Conservation (phyloP, 805 yeast species). For the Zygotorulaspora chibaensis region DNA sequence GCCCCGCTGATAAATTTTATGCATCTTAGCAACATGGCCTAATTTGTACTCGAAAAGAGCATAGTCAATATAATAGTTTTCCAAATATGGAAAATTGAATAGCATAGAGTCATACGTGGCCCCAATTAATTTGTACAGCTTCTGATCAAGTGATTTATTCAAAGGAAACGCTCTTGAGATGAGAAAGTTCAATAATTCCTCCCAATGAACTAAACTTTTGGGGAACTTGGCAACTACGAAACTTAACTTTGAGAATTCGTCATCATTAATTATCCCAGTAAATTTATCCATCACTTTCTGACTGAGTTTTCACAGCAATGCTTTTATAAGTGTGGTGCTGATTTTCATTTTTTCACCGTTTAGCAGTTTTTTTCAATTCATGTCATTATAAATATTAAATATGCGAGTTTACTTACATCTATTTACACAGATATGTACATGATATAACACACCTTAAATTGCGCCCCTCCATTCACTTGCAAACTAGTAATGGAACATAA, state of each 20-base stretch:
- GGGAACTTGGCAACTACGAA: conserved; percentile 27
- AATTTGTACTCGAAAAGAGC: conserved; percentile 34
- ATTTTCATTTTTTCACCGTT: not conserved
- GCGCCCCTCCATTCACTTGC: not conserved
- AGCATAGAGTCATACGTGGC: conserved; percentile 30
- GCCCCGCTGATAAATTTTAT: conserved; percentile 25
- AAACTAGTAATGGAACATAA: not conserved
- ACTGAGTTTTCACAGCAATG: not conserved
- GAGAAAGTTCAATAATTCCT: conserved; percentile 27
- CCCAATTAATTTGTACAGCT: conserved; percentile 19
- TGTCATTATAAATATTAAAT: not conserved
- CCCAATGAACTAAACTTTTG: conserved; percentile 31
- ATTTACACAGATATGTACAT: conserved; percentile 6
- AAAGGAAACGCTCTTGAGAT: conserved; percentile 25
- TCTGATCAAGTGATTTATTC: conserved; percentile 23
- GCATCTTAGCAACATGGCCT: conserved; percentile 27
- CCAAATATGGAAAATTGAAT: conserved; percentile 31
- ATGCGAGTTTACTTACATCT: conserved; percentile 1
- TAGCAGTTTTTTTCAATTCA: not conserved
- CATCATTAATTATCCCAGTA: conserved; percentile 17
- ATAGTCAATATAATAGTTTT: conserved; percentile 34
- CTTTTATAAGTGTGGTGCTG: not conserved
- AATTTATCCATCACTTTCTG: conserved; percentile 25
- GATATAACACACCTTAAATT: conserved; percentile 6
- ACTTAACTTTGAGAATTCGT: conserved; percentile 25